These are phyloP conservation scores for Spergularia azorica DNA, from an alignment of 179 eudicot species.

Conservation along the genomic window DNA sequence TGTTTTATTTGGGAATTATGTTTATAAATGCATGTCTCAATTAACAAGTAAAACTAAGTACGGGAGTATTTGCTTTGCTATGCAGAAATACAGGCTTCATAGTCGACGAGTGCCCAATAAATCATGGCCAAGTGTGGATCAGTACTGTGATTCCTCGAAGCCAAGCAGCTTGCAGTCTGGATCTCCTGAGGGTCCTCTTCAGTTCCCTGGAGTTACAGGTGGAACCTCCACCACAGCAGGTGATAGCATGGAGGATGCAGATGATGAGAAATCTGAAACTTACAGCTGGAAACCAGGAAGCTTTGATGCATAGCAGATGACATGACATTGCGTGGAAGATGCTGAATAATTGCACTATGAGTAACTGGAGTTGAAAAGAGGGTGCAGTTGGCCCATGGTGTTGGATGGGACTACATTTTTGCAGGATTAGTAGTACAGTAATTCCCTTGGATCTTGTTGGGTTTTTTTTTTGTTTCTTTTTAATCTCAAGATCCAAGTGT, in stretches of 20 bases:
- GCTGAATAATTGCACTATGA: slow-evolving; percentile 24
- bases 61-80: neutral
- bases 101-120: slow-evolving; percentile 40
- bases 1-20: too few species aligned
- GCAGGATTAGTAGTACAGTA: slow-evolving; percentile 44
- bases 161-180: slow-evolving; percentile 47
- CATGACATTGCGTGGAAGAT: slow-evolving; percentile 21
- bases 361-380: slow-evolving; percentile 1
- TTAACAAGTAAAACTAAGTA: neutral
- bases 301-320: slow-evolving; percentile 49
- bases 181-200: slow-evolving; percentile 69
- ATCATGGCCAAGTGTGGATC: slow-evolving; percentile 36
- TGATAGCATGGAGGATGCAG: slow-evolving; percentile 59
- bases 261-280: slow-evolving; percentile 54
- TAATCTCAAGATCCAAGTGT: slow-evolving; percentile 27
- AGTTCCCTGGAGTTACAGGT: slow-evolving; percentile 35
- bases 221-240: slow-evolving; percentile 48
- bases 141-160: slow-evolving; percentile 43
- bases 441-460: slow-evolving; percentile 33
- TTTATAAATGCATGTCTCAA: neutral
- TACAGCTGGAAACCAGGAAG: slow-evolving; percentile 47
- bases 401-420: slow-evolving; percentile 39
- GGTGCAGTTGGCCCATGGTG: slow-evolving; percentile 19
- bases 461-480: slow-evolving; percentile 21
- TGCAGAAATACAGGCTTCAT: slow-evolving; percentile 80